A percentile compares a stretch with the other conserved stretches of the same genome.
phyloP scores from a whole-genome alignment of 768 basidiomycete genomes.

The Suillus fuscotomentosus region DNA sequence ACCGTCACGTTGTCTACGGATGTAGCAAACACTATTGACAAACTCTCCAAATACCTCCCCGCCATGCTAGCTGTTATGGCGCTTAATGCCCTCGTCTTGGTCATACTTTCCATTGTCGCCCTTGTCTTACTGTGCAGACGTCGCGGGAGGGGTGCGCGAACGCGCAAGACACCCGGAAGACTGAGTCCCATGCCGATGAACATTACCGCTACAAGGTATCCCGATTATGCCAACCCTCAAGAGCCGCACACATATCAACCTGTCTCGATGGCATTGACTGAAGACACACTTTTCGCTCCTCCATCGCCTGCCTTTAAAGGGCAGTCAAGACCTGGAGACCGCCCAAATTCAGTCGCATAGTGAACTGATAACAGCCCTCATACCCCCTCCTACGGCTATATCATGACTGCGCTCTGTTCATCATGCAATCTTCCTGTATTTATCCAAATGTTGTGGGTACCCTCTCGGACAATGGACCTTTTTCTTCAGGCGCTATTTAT shows the following conservation, averaged over 20 bases:
- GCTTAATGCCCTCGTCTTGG: conserved; percentile 70
- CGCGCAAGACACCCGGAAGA: conserved; percentile 41
- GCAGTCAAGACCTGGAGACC: conserved; percentile 27
- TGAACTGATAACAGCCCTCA: conserved; percentile 4
- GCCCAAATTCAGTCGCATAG: conserved; percentile 45
- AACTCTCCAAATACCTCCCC: conserved; percentile 65
- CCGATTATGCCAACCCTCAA: conserved; percentile 34
- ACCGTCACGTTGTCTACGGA: conserved; percentile 57
- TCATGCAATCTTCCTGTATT: conserved; percentile 16
- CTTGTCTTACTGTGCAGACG: conserved; percentile 53
- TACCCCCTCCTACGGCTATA: not conserved
- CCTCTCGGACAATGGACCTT: conserved; percentile 7
- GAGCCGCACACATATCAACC: conserved; percentile 63
- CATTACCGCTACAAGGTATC: conserved; percentile 26
- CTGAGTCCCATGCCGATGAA: conserved; percentile 60
- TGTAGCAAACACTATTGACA: conserved; percentile 56
- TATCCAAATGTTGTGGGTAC: conserved; percentile 6
- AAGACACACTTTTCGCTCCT: conserved; percentile 49
- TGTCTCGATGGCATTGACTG: conserved; percentile 53
- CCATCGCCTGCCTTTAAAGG: conserved; percentile 59
- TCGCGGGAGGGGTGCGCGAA: conserved; percentile 34
- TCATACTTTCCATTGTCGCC: conserved; percentile 55
- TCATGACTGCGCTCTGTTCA: not conserved
- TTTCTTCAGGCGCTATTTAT: conserved; percentile 11
- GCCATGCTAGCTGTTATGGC: conserved; percentile 75